Evolutionary conservation across 306 rosid genomes (phyloP), one percentile per base, ranked within the genome.

Genomic region (Inga oerstediana): DNA sequence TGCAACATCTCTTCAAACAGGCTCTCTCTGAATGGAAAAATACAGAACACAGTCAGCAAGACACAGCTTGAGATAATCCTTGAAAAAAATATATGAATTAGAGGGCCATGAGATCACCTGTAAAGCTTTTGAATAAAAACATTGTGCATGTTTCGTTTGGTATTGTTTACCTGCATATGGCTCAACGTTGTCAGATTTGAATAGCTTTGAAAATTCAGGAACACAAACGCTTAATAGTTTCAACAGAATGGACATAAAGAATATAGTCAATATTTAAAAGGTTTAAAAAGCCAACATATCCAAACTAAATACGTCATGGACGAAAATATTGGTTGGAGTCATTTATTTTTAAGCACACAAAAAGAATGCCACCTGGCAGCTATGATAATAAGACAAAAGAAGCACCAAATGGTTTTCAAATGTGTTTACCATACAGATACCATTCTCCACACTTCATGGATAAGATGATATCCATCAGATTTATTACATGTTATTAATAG

Each of bases 81-180:
- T 9, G 13, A 32, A 59, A 41, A 56, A 17, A 71, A 14, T 4
- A 71, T 30, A 56, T 20, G 54, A 80, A 79, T 67, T 45, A 78
- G 76, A 30, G 72, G 37, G 78, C 27, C 51, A 54, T 62, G 75
- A 44, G 35, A 67, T 81, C 84, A 96, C 99, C 97, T 86, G 88
- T 96, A 96, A 76, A 96, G 93, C 89, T 93, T 96, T 86, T 79
- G 81, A 82, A 96, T 96, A 90, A 93, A 93, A 43, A 93, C 93
- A 75, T 93, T 92, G 93, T 93, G 99, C 79, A 96, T 89, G 70
- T 90, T 92, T 70, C 98, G 90, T 85, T 90, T 95, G 1, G 97
- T 87, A 81, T 93, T 91, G 84, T 93, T 89, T 83, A 95, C 99
- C 97, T 95, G 87, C 82, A 84, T 71, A 62, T 20, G 39, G 66